A percentile compares a stretch with the other conserved stretches of the same genome.
phyloP scores from a whole-genome alignment of 306 rosid species.

The Cicer judaicum region DNA sequence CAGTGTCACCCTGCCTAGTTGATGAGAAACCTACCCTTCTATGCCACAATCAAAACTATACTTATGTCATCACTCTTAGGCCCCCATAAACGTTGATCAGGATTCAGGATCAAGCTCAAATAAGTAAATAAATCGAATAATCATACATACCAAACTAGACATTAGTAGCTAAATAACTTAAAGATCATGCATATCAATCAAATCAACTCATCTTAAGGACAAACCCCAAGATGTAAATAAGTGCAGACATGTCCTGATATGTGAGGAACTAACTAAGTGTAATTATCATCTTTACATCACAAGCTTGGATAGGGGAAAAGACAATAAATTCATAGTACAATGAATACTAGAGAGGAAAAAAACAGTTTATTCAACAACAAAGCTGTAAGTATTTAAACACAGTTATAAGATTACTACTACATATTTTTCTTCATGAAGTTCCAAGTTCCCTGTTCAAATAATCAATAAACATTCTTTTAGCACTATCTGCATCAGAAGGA shows the following conservation, averaged over 20 bases:
- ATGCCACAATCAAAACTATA: not conserved
- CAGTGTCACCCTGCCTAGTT: not conserved
- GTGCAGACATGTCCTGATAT: conserved; percentile 16
- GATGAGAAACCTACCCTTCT: not conserved
- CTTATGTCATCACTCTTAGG: not conserved
- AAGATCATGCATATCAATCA: not conserved
- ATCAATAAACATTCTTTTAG: conserved; percentile 95
- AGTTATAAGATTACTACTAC: conserved; percentile 3
- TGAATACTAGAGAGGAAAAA: not conserved
- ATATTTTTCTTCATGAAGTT: conserved; percentile 55
- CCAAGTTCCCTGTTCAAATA: conserved; percentile 94
- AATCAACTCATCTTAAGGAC: not conserved
- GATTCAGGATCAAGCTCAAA: not conserved
- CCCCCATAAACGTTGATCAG: not conserved
- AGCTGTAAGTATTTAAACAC: not conserved
- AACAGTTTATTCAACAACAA: conserved; percentile 22
- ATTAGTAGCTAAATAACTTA: not conserved
- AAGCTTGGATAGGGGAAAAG: not conserved
- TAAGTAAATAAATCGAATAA: not conserved
- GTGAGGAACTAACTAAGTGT: conserved; percentile 2
- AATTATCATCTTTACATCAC: conserved; percentile 8
- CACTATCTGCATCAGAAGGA: conserved; percentile 84
- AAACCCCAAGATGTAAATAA: conserved; percentile 3
- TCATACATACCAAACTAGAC: not conserved
- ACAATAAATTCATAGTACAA: not conserved